These are phyloP conservation scores for Aspergillus alliaceus DNA, from an alignment of 2,329 filamentous ascomycete species.

Conservation along the genomic window DNA sequence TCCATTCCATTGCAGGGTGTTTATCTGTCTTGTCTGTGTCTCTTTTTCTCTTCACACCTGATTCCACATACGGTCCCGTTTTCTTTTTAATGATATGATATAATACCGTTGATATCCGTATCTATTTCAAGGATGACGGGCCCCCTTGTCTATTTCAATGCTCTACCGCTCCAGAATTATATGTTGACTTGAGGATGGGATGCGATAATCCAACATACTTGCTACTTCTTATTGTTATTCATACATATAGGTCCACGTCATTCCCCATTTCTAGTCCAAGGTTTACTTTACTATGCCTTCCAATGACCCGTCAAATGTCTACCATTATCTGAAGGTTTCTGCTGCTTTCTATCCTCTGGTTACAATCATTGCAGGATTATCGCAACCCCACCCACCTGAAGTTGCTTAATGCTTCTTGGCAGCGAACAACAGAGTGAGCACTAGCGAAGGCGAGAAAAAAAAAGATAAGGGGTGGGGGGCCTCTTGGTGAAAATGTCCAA, in stretches of 20 bases:
- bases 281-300: background rate
- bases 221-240: too few species aligned
- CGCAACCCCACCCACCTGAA: background rate
- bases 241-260: conserved; percentile 6
- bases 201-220: too few species aligned
- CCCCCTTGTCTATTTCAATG: too few species aligned
- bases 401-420: background rate
- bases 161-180: too few species aligned
- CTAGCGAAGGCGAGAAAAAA: background rate
- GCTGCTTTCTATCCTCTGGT: too few species aligned
- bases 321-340: too few species aligned
- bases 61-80: too few species aligned
- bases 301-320: background rate
- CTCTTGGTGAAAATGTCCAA: background rate
- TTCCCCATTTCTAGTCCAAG: background rate
- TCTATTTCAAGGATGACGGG: too few species aligned
- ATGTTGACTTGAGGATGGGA: too few species aligned
- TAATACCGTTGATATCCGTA: too few species aligned
- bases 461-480: background rate
- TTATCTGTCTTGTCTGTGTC: background rate
- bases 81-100: too few species aligned
- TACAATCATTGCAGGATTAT: background rate
- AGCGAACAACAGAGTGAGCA: background rate
- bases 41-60: background rate
- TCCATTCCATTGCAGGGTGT: background rate